Conservation (phyloP, 345 rosid species). For the Linum tenue region DNA sequence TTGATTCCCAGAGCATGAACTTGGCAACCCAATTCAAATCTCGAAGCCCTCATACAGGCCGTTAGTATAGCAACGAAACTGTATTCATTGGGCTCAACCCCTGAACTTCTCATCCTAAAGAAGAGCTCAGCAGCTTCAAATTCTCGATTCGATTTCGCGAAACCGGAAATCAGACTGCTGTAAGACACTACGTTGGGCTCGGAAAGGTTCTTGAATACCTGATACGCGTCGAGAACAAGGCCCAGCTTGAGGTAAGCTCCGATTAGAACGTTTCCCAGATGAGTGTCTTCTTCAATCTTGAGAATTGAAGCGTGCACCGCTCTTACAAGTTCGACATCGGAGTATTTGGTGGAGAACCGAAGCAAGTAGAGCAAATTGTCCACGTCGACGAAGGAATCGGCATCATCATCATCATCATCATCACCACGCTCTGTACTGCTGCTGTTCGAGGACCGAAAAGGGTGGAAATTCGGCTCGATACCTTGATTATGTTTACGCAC, state of each 20-base stretch:
- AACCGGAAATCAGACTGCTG: conserved; percentile 51
- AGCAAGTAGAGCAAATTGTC: conserved; percentile 35
- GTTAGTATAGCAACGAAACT: conserved; percentile 47
- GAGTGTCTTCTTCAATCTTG: conserved; percentile 38
- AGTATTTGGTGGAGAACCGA: conserved; percentile 38
- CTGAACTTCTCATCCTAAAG: conserved; percentile 43
- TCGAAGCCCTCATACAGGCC: conserved; percentile 36
- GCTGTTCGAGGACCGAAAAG: not conserved
- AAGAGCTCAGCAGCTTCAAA: conserved; percentile 46
- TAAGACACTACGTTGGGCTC: conserved; percentile 63
- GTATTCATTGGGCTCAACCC: conserved; percentile 41
- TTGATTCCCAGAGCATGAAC: conserved; percentile 43
- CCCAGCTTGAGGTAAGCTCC: conserved; percentile 61
- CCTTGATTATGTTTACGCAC: no score
- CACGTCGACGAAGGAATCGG: conserved; percentile 8
- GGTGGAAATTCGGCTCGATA: conserved; percentile 5
- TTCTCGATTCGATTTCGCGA: conserved; percentile 43
- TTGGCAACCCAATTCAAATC: conserved; percentile 42
- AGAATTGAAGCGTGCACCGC: conserved; percentile 54
- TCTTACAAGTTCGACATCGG: conserved; percentile 39
- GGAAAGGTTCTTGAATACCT: conserved; percentile 37
- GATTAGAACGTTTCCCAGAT: conserved; percentile 44
- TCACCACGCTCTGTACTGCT: not conserved
- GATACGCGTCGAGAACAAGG: conserved; percentile 35
- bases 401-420: not conserved